These are phyloP conservation scores for Posidonia oceanica DNA, from an alignment of 116 monocot species.

Conservation along the genomic window DNA sequence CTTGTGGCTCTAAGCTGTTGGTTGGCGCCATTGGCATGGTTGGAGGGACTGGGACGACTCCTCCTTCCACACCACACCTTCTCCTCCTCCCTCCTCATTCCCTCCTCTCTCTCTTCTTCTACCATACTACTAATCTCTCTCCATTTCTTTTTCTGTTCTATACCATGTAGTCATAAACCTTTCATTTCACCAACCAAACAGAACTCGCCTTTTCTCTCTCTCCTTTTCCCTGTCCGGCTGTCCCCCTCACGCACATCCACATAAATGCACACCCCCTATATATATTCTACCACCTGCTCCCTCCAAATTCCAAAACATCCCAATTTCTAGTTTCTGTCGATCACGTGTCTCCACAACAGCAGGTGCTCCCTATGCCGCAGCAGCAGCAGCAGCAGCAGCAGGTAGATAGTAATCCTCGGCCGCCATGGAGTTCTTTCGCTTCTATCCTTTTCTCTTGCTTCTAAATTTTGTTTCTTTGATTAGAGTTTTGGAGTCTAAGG, in stretches of 20 bases:
- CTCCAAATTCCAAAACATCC: neutral
- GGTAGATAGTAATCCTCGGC: neutral
- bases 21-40: no score
- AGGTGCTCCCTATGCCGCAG: neutral
- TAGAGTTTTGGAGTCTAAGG: neutral
- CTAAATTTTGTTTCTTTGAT: neutral
- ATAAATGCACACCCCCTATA: neutral
- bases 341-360: neutral
- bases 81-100: no score
- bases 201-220: neutral
- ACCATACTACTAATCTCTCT: no score
- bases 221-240: no score
- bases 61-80: no score
- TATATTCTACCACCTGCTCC: neutral
- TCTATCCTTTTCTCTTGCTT: neutral
- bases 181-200: neutral
- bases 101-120: no score
- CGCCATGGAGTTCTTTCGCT: neutral
- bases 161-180: neutral
- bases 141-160: no score
- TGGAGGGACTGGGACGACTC: no score
- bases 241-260: no score
- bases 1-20: no score
- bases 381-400: neutral
- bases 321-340: neutral